Evolutionary conservation across 2,329 filamentous ascomycete genomes (phyloP).

Genomic region (Proliferodiscus dingleyae): DNA sequence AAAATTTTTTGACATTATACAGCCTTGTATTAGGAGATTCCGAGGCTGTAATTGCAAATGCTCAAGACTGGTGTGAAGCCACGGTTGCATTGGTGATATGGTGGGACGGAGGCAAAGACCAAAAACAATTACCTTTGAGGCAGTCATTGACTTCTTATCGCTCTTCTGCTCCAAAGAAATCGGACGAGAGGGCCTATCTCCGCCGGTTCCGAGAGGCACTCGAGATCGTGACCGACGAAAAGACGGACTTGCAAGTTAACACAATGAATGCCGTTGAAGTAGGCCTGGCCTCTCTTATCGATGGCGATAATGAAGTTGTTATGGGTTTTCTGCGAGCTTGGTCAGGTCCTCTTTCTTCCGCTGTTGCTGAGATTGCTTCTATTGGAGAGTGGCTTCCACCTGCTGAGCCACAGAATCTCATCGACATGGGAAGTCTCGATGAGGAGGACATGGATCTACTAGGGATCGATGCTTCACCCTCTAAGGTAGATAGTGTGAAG

Average conservation of each 20-base stretch:
- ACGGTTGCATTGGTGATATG: conserved; percentile 78
- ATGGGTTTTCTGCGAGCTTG: conserved; percentile 70
- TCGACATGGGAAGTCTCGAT: conserved; percentile 61
- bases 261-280: conserved; percentile 72
- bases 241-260: conserved; percentile 72
- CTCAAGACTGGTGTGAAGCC: conserved; percentile 91
- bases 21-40: conserved; percentile 72
- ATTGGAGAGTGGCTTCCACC: conserved; percentile 76
- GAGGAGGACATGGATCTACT: conserved; percentile 82
- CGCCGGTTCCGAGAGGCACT: conserved; percentile 69
- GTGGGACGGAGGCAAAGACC: conserved; percentile 80
- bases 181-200: conserved; percentile 61
- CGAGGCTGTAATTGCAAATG: conserved; percentile 68
- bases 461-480: conserved; percentile 53
- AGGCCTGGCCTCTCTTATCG: conserved; percentile 74
- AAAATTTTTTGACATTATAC: conserved; percentile 76
- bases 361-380: conserved; percentile 79
- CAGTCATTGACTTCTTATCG: conserved; percentile 22
- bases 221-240: conserved; percentile 56
- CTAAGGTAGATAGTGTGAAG: conserved; percentile 62
- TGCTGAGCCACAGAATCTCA: conserved; percentile 47
- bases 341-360: conserved; percentile 74
- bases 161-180: conserved; percentile 36
- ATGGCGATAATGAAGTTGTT: conserved; percentile 74
- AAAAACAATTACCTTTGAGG: conserved; percentile 28